Base-by-base conservation (phyloP, 768 basidiomycete species). In the Pluteus cervinus region DNA sequence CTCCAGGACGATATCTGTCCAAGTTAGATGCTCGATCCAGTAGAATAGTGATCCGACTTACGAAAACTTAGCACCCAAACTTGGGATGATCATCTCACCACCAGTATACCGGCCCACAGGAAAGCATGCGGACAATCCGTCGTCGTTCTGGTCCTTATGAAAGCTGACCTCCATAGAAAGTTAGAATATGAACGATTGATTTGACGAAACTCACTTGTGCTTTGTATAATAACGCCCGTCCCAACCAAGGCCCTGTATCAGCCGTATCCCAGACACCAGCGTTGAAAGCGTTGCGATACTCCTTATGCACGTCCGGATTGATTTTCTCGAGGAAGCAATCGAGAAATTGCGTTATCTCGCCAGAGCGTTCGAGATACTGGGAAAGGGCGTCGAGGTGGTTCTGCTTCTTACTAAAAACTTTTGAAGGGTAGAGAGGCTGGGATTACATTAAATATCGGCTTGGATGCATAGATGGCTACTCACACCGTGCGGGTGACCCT, bases 41-140 rank as follows among this genome's bases (percentile, higher is more conserved):
- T 14, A 11, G 11, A 15, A 24, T 15, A 18, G 29, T 28, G 22
- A 29, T 9, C 7, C 15, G 20, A 42, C 44, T 39, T 24, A 46
- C 45, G 21, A 17, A 26, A 46, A 39, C 31, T 46, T 46, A 23
- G 42, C 25, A 7, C 25, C 23, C 5, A 46, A 29, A 14, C 40
- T 41, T 15, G 45, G 45, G 25, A 46, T 17, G 16, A 35, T n/a
- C 45, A 46, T 46, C 17, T 43, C 45, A n/a, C 42, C 45, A 12
- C 42, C 38, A 7, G 23, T 31, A 30, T 34, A 46, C 6, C 10
- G 14, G 6, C 45, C 45, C 5, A 34, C 30, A 4, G 28, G 25
- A 26, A 46, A 43, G 23, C 22, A 40, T 14, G 29, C 41, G 14
- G 45, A 39, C 4, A 42, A 42, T 4, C 42, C 41, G 4, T 17